phyloP scores from a whole-genome alignment of 192 early-diverging fungal species.

The Paraglomus brasilianum region DNA sequence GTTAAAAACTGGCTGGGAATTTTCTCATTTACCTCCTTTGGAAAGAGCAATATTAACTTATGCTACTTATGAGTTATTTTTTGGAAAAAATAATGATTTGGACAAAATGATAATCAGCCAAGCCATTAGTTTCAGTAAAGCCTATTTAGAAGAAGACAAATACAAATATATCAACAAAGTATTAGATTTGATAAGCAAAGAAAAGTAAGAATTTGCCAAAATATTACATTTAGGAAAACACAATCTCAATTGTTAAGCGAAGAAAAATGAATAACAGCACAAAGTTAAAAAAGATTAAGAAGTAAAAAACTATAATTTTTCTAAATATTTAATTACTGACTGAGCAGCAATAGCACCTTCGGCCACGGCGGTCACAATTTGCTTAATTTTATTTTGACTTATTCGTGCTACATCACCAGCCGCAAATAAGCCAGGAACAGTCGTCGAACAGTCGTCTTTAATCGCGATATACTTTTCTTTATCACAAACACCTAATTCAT shows the following conservation, averaged over 20 bases:
- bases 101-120: not conserved
- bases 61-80: conserved; percentile 2
- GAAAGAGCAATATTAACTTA: conserved; percentile 7
- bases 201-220: too few species aligned
- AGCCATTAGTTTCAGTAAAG: conserved; percentile 5
- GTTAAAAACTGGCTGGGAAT: conserved; percentile 9
- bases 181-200: not conserved
- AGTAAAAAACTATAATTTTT: conserved; percentile 8
- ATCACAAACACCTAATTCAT: conserved; percentile 21
- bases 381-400: conserved; percentile 12
- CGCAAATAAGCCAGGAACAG: conserved; percentile 4
- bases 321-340: conserved; percentile 13
- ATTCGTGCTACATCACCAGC: conserved; percentile 22
- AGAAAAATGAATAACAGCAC: too few species aligned
- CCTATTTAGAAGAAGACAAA: not conserved
- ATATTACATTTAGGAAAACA: too few species aligned
- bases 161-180: conserved; percentile 18
- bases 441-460: conserved; percentile 19
- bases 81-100: not conserved
- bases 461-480: not conserved
- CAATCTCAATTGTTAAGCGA: too few species aligned
- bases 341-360: conserved; percentile 23
- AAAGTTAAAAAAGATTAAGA: too few species aligned
- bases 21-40: conserved; percentile 5
- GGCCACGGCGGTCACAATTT: conserved; percentile 13